These are phyloP conservation scores for Botrytis aclada DNA, from an alignment of 2,329 filamentous ascomycete species.

Conservation along the genomic window DNA sequence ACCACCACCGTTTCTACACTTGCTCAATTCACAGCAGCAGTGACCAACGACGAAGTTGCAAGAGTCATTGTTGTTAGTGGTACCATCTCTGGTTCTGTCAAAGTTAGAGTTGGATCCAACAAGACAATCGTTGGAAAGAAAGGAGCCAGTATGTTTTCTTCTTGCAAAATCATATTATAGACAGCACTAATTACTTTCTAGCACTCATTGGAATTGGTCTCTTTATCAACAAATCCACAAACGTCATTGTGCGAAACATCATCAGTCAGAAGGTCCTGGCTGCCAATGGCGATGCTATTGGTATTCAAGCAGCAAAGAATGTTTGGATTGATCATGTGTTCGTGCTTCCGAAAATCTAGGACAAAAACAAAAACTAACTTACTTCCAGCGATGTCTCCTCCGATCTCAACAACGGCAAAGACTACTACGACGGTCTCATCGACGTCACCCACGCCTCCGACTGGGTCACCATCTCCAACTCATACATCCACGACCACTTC, in stretches of 20 bases:
- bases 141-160: conserved; percentile 34
- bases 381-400: conserved; percentile 35
- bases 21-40: conserved; percentile 28
- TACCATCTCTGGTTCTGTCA: conserved; percentile 30
- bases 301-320: conserved; percentile 46
- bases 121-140: conserved; percentile 44
- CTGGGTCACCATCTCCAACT: conserved; percentile 44
- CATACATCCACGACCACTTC: conserved; percentile 44
- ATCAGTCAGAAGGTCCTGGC: conserved; percentile 49
- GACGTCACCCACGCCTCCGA: conserved; percentile 47
- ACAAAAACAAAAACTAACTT: not conserved
- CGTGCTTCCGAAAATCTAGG: not conserved
- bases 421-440: conserved; percentile 44
- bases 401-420: conserved; percentile 41
- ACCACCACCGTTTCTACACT: conserved; percentile 47
- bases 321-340: conserved; percentile 39
- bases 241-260: conserved; percentile 57
- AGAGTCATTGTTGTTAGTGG: conserved; percentile 46
- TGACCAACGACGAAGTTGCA: conserved; percentile 41
- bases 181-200: not conserved
- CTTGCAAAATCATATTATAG: not conserved
- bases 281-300: conserved; percentile 48
- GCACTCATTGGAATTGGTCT: conserved; percentile 47
- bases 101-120: conserved; percentile 36
- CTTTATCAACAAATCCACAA: conserved; percentile 46